phyloP scores from a whole-genome alignment of 495 filamentous ascomycete genomes.

The Xylaria flabelliformis region DNA sequence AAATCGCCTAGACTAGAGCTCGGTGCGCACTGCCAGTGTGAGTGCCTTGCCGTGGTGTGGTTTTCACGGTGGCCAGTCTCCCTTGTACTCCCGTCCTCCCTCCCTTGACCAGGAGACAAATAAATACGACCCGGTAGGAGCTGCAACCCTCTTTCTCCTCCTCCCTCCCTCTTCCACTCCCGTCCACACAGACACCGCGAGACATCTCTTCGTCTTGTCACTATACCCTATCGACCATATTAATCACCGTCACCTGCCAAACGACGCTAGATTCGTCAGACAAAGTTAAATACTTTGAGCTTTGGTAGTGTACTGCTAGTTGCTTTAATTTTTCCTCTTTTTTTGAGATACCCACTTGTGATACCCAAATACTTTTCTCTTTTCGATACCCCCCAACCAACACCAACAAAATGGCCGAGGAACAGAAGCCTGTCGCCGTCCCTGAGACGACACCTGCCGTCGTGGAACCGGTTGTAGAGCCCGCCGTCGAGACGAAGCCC shows the following conservation, averaged over 20 bases:
- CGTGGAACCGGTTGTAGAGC: slow-evolving; percentile 45
- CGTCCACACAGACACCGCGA: slow-evolving; percentile 32
- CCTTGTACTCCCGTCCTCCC: slow-evolving; percentile 42
- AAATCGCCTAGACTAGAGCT: slow-evolving; percentile 12
- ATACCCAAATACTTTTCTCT: slow-evolving; percentile 52
- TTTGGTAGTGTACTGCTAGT: slow-evolving; percentile 31
- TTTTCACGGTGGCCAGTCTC: slow-evolving; percentile 29
- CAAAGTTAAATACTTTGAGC: slow-evolving; percentile 36
- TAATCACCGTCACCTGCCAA: slow-evolving; percentile 31
- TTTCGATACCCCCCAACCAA: slow-evolving; percentile 51
- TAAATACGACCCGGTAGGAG: slow-evolving; percentile 43
- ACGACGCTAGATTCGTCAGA: slow-evolving; percentile 40
- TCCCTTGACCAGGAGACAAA: slow-evolving; percentile 44
- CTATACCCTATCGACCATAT: slow-evolving; percentile 26
- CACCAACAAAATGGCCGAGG: slow-evolving; percentile 55
- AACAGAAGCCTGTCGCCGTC: slow-evolving; percentile 53
- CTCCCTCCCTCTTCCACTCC: slow-evolving; percentile 36
- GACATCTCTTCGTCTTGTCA: slow-evolving; percentile 28
- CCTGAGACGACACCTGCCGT: slow-evolving; percentile 47
- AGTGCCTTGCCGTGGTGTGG: slow-evolving; percentile 19
- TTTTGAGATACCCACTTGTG: slow-evolving; percentile 56
- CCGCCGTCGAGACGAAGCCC: slow-evolving; percentile 46
- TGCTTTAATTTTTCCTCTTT: slow-evolving; percentile 49
- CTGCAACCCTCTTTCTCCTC: slow-evolving; percentile 38
- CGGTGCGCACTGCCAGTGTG: slow-evolving; percentile 7